These are phyloP conservation scores for Gilbertella persicaria DNA, from an alignment of 371 early-diverging fungal genomes.

Conservation along the genomic window DNA sequence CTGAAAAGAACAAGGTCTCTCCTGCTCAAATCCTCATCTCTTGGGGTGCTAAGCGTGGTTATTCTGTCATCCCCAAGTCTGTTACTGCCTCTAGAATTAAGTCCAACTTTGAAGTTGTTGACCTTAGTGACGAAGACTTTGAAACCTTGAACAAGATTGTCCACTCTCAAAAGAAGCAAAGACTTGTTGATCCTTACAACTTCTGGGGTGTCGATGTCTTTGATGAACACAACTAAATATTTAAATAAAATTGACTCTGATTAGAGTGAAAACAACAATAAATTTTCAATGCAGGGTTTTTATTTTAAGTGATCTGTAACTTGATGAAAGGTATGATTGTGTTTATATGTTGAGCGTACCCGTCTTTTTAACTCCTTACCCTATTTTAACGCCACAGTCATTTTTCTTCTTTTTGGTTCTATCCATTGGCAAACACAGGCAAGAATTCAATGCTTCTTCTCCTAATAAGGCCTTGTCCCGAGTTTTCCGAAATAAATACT, in stretches of 20 bases:
- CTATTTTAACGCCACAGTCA: no score
- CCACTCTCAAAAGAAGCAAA: slow-evolving; percentile 10
- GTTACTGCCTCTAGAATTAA: slow-evolving; percentile 48
- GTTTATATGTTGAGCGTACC: no score
- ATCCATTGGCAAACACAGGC: no score
- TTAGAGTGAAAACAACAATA: no score
- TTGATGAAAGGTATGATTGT: no score
- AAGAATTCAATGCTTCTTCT: no score
- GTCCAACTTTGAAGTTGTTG: slow-evolving; percentile 42
- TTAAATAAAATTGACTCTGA: neutral
- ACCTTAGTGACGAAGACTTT: slow-evolving; percentile 38
- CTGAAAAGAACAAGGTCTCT: slow-evolving; percentile 68
- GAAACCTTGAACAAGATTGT: slow-evolving; percentile 35
- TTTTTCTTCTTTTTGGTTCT: no score
- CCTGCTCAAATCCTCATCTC: slow-evolving; percentile 75
- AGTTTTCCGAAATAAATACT: no score
- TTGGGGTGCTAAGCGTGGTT: slow-evolving; percentile 76
- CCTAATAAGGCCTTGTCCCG: no score
- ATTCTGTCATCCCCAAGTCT: slow-evolving; percentile 64
- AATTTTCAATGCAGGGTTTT: no score
- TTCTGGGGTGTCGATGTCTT: slow-evolving; percentile 41
- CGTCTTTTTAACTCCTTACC: no score
- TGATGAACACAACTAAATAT: slow-evolving; percentile 24
- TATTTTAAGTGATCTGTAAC: no score
- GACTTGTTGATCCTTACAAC: slow-evolving; percentile 31